A percentile compares a stretch with the other conserved stretches of the same genome.
Evolutionary conservation across 176 grass and related monocot species (phyloP).

Genomic region (Rhynchospora breviuscula): DNA sequence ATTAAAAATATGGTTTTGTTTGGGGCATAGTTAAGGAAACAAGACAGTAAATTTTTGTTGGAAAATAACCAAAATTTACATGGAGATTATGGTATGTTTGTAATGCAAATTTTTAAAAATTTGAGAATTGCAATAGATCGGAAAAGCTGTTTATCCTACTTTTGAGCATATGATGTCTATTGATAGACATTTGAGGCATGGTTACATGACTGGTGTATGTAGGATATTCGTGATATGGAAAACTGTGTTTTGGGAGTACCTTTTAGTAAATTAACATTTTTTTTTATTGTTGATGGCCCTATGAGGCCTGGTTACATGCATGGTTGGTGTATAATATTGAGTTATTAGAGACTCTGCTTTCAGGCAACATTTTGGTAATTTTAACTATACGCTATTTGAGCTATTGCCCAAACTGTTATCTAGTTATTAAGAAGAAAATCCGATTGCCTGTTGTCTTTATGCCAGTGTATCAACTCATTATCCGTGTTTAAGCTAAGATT

Average conservation of each 20-base stretch:
- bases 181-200: neutral
- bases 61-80: neutral
- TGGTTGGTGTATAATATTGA: neutral
- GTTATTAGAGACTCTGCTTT: neutral
- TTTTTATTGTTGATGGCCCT: neutral
- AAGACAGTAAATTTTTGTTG: neutral
- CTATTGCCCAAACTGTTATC: neutral
- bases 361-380: neutral
- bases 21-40: neutral
- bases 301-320: neutral
- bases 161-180: neutral
- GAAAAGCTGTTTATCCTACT: neutral
- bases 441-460: neutral
- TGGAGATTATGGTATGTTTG: neutral
- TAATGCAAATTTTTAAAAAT: neutral
- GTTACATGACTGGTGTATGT: neutral
- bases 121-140: neutral
- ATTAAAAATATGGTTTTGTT: neutral
- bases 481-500: neutral
- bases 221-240: neutral
- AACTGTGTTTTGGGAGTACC: neutral
- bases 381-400: neutral
- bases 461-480: neutral
- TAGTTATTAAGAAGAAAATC: neutral
- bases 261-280: neutral